Evolutionary conservation across 192 early-diverging fungal genomes (phyloP).

Genomic region (Obelidium mucronatum): DNA sequence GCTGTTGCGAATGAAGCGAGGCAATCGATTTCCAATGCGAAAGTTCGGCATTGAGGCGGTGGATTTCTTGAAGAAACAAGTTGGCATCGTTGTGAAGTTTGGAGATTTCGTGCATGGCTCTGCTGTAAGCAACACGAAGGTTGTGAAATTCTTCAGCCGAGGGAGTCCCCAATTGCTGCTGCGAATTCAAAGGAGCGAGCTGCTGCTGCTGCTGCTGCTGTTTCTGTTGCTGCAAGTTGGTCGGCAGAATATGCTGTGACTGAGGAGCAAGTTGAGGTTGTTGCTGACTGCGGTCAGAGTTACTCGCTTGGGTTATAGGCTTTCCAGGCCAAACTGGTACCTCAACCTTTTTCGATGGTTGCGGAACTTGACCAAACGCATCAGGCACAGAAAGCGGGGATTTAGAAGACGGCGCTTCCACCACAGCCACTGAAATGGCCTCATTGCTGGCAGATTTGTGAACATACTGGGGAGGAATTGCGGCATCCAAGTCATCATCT

Average conservation of each 20-base stretch:
- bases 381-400: background rate
- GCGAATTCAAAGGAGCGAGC: background rate
- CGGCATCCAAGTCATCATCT: constrained; percentile 11
- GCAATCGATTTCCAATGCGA: constrained; percentile 12
- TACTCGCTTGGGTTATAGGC: too few relatives aligned
- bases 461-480: constrained; percentile 11
- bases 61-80: constrained; percentile 21
- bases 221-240: background rate
- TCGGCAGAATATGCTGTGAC: too few relatives aligned
- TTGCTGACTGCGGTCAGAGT: too few relatives aligned
- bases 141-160: constrained; percentile 2
- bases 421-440: background rate
- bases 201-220: background rate
- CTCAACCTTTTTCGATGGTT: background rate
- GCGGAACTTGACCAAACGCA: background rate
- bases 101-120: constrained; percentile 5
- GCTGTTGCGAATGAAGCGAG: constrained; percentile 4
- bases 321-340: background rate
- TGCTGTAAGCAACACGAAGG: background rate
- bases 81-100: background rate
- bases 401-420: background rate
- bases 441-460: background rate
- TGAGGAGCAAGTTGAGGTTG: too few relatives aligned
- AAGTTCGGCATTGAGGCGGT: constrained; percentile 14
- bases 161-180: background rate